Conservation (phyloP, 345 rosid genomes). For the Noccaea bulbosa region DNA sequence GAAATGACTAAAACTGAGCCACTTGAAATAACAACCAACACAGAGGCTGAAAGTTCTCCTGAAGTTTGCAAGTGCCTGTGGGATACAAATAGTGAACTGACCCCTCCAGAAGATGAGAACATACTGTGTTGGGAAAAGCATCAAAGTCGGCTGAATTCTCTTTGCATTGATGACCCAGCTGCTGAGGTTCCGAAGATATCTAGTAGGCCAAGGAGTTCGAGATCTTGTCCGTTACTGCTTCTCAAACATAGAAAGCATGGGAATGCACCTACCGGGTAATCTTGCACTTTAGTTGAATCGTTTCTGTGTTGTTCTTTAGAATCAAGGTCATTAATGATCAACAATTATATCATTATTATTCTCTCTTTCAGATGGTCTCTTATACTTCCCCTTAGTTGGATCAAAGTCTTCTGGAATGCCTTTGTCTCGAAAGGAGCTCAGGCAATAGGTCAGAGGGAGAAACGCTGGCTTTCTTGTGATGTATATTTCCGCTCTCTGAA, state of each 20-base stretch:
- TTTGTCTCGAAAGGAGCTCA: conserved; percentile 72
- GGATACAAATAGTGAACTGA: conserved; percentile 57
- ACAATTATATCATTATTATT: conserved; percentile 20
- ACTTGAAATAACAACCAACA: conserved; percentile 35
- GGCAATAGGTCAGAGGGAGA: conserved; percentile 85
- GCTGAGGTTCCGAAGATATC: conserved; percentile 39
- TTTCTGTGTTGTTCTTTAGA: conserved; percentile 14
- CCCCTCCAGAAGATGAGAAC: conserved; percentile 66
- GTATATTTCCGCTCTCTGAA: conserved; percentile 47
- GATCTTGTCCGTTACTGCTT: conserved; percentile 71
- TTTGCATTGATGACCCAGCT: conserved; percentile 57
- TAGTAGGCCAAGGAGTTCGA: conserved; percentile 53
- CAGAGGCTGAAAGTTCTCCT: conserved; percentile 28
- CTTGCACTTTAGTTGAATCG: conserved; percentile 30
- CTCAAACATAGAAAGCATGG: conserved; percentile 55
- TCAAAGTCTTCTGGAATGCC: conserved; percentile 67
- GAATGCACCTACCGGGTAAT: conserved; percentile 60
- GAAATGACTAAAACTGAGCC: conserved; percentile 37
- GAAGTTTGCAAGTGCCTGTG: conserved; percentile 54
- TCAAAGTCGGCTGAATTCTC: conserved; percentile 51
- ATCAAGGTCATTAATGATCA: conserved; percentile 18
- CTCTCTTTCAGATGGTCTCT: conserved; percentile 76
- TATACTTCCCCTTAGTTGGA: conserved; percentile 84
- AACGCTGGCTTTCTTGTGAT: conserved; percentile 80
- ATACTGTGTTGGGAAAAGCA: conserved; percentile 68